Evolutionary conservation across 2,329 filamentous ascomycete genomes (phyloP), one percentile per base, ranked within the genome.

Genomic region (Cytospora leucostoma): DNA sequence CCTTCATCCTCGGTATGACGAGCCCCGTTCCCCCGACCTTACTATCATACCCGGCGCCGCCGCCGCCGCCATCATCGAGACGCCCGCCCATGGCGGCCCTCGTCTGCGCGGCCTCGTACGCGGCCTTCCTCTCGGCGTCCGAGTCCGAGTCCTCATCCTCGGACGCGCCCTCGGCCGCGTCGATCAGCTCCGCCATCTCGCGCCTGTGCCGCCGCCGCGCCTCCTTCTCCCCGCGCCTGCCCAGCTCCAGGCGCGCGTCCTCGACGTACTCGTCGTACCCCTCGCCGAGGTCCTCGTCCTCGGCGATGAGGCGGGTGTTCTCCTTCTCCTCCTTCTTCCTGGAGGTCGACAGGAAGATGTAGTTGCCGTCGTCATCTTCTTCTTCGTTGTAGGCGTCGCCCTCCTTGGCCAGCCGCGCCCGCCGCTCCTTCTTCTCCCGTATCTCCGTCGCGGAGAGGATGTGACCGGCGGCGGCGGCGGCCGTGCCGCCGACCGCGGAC

Each of bases 191-290:
- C 0, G 88, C 90, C 84, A 97, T 97, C 69, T 93, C 88, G 62
- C 87, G 84, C 35, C 91, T 86, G 35, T 91, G 85, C 52, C 83
- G 84, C 59, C 81, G 82, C 56, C 84, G 80, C 0, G 85, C 88
- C 68, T 92, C 91, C 21, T 84, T 86, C 75, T 95, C 91, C 0
- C 92, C 92, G 65, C 90, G 91, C 66, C 84, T 87, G 38, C 93
- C 92, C 0, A 97, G 80, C 1, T 91, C 85, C 11, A 97, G 85
- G 8, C 86, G 86, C 10, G 91, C 92, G 72, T 97, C 92, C 49
- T 95, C 91, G 10, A 95, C 91, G 70, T 91, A 97, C 61, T 94
- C 89, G 65, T 98, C 94, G 69, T 96, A 98, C 0, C 93, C 93
- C 77, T 98, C 95, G 44, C 91, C 91, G 0, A 97, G 84, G 71